Evolutionary conservation across 2,329 filamentous ascomycete species (phyloP), one percentile per base, ranked within the genome.

Genomic region (Coniella vitis): DNA sequence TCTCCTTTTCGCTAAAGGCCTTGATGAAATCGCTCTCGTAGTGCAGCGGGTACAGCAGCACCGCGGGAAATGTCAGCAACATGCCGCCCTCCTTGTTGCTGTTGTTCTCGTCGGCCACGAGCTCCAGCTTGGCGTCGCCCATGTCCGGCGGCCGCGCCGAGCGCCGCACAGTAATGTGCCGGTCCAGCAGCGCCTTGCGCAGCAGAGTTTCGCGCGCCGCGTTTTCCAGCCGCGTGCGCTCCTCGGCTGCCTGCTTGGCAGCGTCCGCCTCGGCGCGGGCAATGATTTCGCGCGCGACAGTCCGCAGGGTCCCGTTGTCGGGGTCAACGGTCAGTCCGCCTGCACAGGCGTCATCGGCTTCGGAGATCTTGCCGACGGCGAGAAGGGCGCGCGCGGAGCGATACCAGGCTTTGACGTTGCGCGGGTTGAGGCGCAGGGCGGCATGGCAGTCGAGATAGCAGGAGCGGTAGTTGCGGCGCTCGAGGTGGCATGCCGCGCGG

Each of bases 1-100:
- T 77, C 57, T 93, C 83, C 52, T 76, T 80, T 72, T 97, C 93
- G 45, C 76, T 75, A 59, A 95, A 93, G 0, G 80, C 79, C 70
- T 95, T 95, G 67, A 98, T 78, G 59, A 98, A 93, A 65, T 98
- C 93, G 1, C 82, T 86, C 71, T 97, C 83, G 40, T 85, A 74
- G 53, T 88, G 76, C 55, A 84, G 71, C 4, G 93, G 91, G 65
- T 98, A 98, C 48, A 98, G 73, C 48, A 98, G 69, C 53, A 97
- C 75, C 0, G 85, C 76, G 0, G 93, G 93, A 60, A 96, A 87
- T 3, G 73, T 74, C 1, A 98, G 38, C 21, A 14, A 20, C 12
- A 39, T 7, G 4, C 87, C 80, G 55, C n/a, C 38, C n/a, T 4
- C 36, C 21, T 17, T n/a, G 37, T 12, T 12, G 37, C 9, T 14